phyloP scores from a whole-genome alignment of 306 rosid species.

The Cucumis cinereus region DNA sequence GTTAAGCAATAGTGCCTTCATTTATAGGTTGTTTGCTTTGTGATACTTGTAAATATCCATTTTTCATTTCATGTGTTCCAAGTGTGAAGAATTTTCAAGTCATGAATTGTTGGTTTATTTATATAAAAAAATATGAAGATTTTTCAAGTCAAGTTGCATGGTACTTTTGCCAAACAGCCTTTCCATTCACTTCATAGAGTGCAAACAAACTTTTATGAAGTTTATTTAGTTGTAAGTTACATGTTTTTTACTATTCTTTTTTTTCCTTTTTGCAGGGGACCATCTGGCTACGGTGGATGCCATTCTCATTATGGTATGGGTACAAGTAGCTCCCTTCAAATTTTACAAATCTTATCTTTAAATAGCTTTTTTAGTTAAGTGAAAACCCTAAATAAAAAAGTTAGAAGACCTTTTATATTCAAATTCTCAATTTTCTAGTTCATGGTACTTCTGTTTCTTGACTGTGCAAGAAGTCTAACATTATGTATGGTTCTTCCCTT shows the following conservation, averaged over 20 bases:
- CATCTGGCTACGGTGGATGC: conserved; percentile 47
- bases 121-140: conserved; percentile 12
- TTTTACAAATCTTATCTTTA: no score
- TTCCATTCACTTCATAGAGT: background rate
- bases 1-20: no score
- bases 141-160: conserved; percentile 37
- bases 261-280: conserved; percentile 42
- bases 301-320: conserved; percentile 70
- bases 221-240: background rate
- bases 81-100: conserved; percentile 67
- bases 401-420: background rate
- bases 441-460: background rate
- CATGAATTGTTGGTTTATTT: conserved; percentile 49
- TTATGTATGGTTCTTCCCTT: no score
- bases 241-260: background rate
- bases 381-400: background rate
- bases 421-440: background rate
- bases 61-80: conserved; percentile 42
- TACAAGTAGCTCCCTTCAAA: background rate
- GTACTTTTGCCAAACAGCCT: no score
- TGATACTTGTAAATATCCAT: no score
- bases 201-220: background rate
- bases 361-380: background rate
- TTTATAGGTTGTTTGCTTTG: no score
- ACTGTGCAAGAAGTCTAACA: background rate